Percentiles rank a stretch among this genome's conserved stretches.
These are phyloP conservation scores for Lactarius sanguifluus DNA, from an alignment of 768 basidiomycete genomes.

Conservation along the genomic window DNA sequence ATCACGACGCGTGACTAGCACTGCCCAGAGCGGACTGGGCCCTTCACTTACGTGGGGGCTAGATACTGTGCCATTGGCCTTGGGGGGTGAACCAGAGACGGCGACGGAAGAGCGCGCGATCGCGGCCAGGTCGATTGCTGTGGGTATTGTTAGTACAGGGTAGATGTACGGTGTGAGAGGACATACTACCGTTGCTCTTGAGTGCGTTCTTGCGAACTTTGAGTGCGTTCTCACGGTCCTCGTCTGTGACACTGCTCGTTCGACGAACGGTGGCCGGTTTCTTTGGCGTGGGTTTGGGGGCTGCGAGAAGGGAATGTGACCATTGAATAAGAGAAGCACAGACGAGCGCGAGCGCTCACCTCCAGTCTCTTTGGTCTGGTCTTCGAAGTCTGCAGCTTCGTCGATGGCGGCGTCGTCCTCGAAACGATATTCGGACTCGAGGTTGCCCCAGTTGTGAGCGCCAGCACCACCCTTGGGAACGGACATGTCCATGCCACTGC, in stretches of 20 bases:
- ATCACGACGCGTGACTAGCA: neutral
- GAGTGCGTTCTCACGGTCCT: constrained; percentile 62
- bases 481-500: constrained; percentile 69
- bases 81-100: constrained; percentile 54
- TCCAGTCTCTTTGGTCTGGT: constrained; percentile 33
- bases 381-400: constrained; percentile 49
- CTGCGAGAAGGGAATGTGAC: constrained; percentile 1
- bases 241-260: constrained; percentile 51
- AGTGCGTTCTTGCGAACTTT: constrained; percentile 73
- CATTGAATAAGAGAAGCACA: constrained; percentile 7
- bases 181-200: constrained; percentile 49
- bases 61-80: constrained; percentile 3
- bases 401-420: constrained; percentile 64
- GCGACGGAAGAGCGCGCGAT: constrained; percentile 85
- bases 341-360: constrained; percentile 26
- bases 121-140: constrained; percentile 59
- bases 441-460: constrained; percentile 81
- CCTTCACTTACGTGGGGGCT: constrained; percentile 19
- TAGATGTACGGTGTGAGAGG: neutral
- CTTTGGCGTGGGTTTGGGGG: constrained; percentile 1
- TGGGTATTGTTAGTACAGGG: neutral
- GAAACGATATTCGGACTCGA: constrained; percentile 52
- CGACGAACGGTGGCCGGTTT: constrained; percentile 28
- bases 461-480: constrained; percentile 80
- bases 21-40: constrained; percentile 1